Evolutionary conservation across 164 flowering plant genomes (phyloP).

Genomic region (Kingdonia uniflora): DNA sequence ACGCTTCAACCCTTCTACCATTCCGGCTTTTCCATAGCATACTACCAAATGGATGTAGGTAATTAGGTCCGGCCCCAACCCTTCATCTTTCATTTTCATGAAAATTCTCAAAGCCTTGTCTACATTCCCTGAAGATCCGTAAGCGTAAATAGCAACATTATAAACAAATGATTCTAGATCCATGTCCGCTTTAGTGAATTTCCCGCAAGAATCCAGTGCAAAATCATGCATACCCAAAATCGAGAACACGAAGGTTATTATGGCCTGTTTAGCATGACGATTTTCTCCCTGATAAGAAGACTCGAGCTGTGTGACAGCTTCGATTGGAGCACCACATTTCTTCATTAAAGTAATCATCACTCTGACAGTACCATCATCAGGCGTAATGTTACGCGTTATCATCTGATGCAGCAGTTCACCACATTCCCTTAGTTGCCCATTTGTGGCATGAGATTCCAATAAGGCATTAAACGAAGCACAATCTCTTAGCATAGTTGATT

Average conservation of each 20-base stretch:
- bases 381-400: constrained; percentile 45
- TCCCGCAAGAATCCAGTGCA: constrained; percentile 53
- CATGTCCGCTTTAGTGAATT: constrained; percentile 24
- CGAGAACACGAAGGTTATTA: constrained; percentile 48
- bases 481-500: constrained; percentile 52
- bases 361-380: constrained; percentile 49
- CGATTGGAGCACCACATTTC: constrained; percentile 50
- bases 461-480: constrained; percentile 50
- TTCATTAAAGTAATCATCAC: constrained; percentile 50
- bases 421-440: constrained; percentile 57
- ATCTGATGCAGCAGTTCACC: constrained; percentile 70
- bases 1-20: constrained; percentile 76
- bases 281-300: constrained; percentile 46
- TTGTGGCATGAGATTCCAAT: constrained; percentile 60
- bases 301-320: constrained; percentile 56
- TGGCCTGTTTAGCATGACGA: constrained; percentile 54
- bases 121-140: constrained; percentile 37
- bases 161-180: constrained; percentile 42
- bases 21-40: constrained; percentile 80
- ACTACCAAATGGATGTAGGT: constrained; percentile 52
- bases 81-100: constrained; percentile 76
- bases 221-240: constrained; percentile 48
- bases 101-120: constrained; percentile 58
- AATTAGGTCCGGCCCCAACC: constrained; percentile 59
- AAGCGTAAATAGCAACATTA: constrained; percentile 68